A percentile compares a stretch with the other conserved stretches of the same genome.
phyloP scores from a whole-genome alignment of 2,329 filamentous ascomycete genomes.

The Diaporthe citrichinensis region DNA sequence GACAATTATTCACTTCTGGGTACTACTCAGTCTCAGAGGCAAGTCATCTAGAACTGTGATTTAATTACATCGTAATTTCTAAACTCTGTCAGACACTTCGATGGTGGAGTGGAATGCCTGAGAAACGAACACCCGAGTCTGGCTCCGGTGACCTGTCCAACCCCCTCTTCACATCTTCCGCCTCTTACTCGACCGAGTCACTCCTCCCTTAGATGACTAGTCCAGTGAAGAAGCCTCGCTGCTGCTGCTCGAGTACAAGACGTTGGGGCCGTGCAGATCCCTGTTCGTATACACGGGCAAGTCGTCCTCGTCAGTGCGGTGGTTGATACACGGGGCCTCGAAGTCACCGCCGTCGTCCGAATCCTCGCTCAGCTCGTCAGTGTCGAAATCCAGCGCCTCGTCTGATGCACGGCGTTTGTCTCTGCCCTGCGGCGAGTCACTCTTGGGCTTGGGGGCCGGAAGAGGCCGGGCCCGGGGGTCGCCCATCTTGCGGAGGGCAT shows the following conservation, averaged over 20 bases:
- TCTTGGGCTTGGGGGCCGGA: background rate
- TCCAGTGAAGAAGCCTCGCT: conserved; percentile 11
- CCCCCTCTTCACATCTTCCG: background rate
- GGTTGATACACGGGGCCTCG: background rate
- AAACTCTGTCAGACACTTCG: background rate
- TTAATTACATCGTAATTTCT: background rate
- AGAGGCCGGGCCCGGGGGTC: background rate
- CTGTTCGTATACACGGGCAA: background rate
- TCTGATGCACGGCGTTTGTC: background rate
- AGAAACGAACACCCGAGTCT: background rate
- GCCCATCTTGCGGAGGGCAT: conserved; percentile 14
- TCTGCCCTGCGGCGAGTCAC: background rate
- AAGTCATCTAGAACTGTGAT: background rate
- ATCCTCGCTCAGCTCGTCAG: background rate
- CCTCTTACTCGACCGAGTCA: background rate
- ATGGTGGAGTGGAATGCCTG: background rate
- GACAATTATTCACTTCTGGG: background rate
- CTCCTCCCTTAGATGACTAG: background rate
- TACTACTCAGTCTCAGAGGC: too few relatives aligned
- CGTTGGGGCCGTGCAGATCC: background rate
- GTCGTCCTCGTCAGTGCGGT: background rate
- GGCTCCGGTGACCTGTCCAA: background rate
- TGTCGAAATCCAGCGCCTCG: background rate
- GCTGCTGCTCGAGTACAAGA: conserved; percentile 2
- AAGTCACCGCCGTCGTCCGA: background rate